These are phyloP conservation scores for Aquanectria penicillioides DNA, from an alignment of 2,329 filamentous ascomycete species.

Conservation along the genomic window DNA sequence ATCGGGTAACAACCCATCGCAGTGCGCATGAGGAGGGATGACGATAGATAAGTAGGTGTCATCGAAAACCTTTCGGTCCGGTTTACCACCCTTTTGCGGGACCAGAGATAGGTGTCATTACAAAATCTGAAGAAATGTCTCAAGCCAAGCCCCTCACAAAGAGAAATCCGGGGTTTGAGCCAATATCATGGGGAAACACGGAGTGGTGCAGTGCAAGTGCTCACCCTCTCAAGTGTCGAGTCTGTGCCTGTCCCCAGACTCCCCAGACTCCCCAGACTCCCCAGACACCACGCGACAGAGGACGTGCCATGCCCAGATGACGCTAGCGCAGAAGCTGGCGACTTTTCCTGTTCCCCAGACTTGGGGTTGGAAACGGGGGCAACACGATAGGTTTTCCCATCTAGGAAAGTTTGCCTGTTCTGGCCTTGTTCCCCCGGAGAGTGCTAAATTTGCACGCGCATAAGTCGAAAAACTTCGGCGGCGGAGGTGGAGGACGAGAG, in stretches of 20 bases:
- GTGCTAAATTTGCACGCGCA: background rate
- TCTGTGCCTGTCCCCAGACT: background rate
- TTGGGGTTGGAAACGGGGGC: slow-evolving; percentile 1
- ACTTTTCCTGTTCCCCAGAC: slow-evolving; percentile 5
- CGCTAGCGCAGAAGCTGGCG: no score
- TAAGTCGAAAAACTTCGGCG: background rate
- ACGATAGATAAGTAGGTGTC: no score
- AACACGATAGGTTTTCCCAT: background rate
- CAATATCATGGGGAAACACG: background rate
- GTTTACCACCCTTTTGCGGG: no score
- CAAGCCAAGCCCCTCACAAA: background rate
- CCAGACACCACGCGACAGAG: no score
- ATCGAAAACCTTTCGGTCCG: no score
- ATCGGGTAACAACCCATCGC: no score
- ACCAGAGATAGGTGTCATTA: no score
- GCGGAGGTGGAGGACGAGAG: background rate
- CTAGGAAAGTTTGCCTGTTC: slow-evolving; percentile 18
- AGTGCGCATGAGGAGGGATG: no score
- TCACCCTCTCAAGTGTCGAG: no score
- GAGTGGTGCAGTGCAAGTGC: no score
- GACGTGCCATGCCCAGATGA: background rate
- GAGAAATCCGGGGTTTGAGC: background rate
- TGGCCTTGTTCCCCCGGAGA: slow-evolving; percentile 1
- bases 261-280: background rate
- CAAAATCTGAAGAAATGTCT: no score